Evolutionary conservation across 148 eudicot genomes (phyloP), one percentile per base, ranked within the genome.

Genomic region (Amaranthus hypochondriacus): DNA sequence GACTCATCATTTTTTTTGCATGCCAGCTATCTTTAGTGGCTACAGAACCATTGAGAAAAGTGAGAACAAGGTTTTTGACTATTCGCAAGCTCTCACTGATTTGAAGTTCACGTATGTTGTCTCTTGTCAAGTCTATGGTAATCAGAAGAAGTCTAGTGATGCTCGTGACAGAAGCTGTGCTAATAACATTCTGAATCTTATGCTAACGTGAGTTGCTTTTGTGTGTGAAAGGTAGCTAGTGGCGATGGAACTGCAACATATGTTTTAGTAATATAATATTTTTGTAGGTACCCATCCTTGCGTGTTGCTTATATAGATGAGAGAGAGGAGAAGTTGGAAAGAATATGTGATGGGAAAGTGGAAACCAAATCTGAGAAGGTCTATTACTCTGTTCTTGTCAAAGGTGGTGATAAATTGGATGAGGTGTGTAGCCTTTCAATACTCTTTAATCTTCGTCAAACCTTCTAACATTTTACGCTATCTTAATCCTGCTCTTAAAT

Each of bases 221-320:
- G 50, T 44, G 42, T 59, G 48, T 69, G 39, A 9, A 72, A 59
- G 21, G n/a, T 62, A 15, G 39, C 15, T 62, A 56, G 56, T 11
- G 47, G 51, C 7, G 48, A 42, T 21, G 10, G 62, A 55, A 46
- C 51, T 6, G 39, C 60, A 49, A 13, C 46, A 48, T 73, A 61
- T 46, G 62, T 49, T 58, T 58, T 76, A 58, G 50, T 76, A 52
- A 60, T 65, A 18, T 56, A 51, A 56, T 68, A 56, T 59, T 3
- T 72, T 79, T 83, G 64, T 84, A 96, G 99, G 85, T 86, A 96
- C 82, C 96, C 96, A 70, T 96, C 99, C 76, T 77, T 96, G 44
- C 96, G 99, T 43, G 88, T 96, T 77, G 99, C 99, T 43, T 92
- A 92, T 77, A 92, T 96, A 74, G 99, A 96, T 77, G 99, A 89